Evolutionary conservation across 306 rosid genomes (phyloP), one percentile per base, ranked within the genome.

Genomic region (Vigna trinervia): DNA sequence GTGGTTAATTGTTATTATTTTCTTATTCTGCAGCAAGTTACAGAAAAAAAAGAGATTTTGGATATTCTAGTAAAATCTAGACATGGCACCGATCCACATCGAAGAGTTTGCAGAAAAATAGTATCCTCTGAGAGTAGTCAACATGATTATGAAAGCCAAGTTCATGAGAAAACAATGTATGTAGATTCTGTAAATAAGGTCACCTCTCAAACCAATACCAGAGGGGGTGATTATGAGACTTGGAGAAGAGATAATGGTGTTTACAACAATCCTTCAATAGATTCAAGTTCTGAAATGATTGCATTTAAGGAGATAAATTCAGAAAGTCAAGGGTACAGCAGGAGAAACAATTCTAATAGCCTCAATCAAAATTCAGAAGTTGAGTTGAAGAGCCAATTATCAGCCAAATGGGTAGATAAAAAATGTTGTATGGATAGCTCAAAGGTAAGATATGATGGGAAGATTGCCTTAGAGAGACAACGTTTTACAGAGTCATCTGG

Each of bases 91-190:
- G 74, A 79, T 69, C 68, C 69, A 54, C 75, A 64, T 51, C 53
- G 51, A 78, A 88, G 83, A 65, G 88, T 85, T 48, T 58, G 38
- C 69, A 81, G 67, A 10, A 80, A 47, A 65, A 52, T 82, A 65
- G 68, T 78, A 76, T 39, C 80, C 17, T 28, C 71, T 34, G 89
- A 84, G 73, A 45, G 78, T 56, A 45, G 75, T 47, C 71, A 57
- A 50, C 13, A 50, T 51, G 86, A 86, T 51, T 78, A 69, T 51
- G 80, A 60, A n/a, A 86, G 89, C 60, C 88, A 86, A 50, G 73
- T 77, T 52, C 85, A 69, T 80, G 98, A 95, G 88, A 95, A 92
- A 90, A 92, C 97, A 82, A 86, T 87, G 19, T 82, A 89, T 78
- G 68, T 95, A 5, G 99, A 95, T 75, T 90, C 88, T 48, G 81